Evolutionary conservation across 2,329 filamentous ascomycete genomes (phyloP).

Genomic region (Cryphonectria carpinicola): DNA sequence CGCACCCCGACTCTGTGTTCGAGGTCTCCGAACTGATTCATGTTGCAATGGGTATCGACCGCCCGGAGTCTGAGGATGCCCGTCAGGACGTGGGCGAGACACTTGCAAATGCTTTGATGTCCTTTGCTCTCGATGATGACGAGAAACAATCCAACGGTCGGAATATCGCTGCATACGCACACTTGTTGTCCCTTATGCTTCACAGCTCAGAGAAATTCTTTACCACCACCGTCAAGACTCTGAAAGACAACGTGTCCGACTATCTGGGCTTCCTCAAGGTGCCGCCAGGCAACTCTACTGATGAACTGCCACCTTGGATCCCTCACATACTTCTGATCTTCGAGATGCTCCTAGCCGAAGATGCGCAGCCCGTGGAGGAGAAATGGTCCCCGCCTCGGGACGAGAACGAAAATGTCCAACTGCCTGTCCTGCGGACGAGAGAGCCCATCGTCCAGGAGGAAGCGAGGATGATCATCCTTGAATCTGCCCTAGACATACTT

Average conservation of each 20-base stretch:
- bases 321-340: conserved; percentile 87
- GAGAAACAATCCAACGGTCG: conserved; percentile 65
- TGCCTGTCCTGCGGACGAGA: conserved; percentile 62
- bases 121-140: conserved; percentile 63
- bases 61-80: conserved; percentile 59
- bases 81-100: conserved; percentile 79
- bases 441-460: conserved; percentile 66
- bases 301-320: conserved; percentile 90
- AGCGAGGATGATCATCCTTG: conserved; percentile 72
- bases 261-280: conserved; percentile 81
- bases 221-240: conserved; percentile 69
- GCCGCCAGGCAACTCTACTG: conserved; percentile 65
- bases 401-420: conserved; percentile 52
- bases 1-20: conserved; percentile 85
- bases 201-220: conserved; percentile 81
- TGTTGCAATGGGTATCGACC: conserved; percentile 60
- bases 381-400: conserved; percentile 66
- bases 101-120: conserved; percentile 81
- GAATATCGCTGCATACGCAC: conserved; percentile 83
- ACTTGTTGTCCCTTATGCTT: conserved; percentile 85
- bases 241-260: conserved; percentile 76
- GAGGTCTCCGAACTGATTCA: conserved; percentile 87
- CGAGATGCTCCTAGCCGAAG: conserved; percentile 87
- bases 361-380: conserved; percentile 77
- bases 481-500: conserved; percentile 79